Evolutionary conservation across 495 filamentous ascomycete species (phyloP).

Genomic region (Penicillium alfredii): DNA sequence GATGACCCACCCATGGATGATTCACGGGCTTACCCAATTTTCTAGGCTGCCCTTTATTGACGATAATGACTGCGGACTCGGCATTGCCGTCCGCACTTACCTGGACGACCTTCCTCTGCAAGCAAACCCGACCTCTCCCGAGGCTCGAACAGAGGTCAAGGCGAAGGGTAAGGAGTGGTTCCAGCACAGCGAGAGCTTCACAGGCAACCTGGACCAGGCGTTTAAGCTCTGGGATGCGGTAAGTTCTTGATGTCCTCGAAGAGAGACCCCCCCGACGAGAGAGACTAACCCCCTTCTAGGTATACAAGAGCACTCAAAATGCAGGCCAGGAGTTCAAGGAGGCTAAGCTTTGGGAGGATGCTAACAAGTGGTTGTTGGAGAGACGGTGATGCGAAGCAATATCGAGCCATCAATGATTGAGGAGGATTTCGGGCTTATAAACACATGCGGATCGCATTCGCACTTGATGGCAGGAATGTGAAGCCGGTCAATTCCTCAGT

Average conservation of each 20-base stretch:
- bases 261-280: too few relatives aligned
- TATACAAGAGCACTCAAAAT: constrained; percentile 60
- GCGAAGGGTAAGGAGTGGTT: constrained; percentile 65
- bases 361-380: constrained; percentile 56
- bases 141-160: constrained; percentile 55
- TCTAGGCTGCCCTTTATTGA: constrained; percentile 76
- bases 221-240: constrained; percentile 82
- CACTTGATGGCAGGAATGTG: constrained; percentile 1
- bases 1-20: not conserved
- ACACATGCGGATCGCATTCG: constrained; percentile 5
- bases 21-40: constrained; percentile 26
- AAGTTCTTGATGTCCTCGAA: constrained; percentile 22
- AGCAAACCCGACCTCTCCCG: constrained; percentile 48
- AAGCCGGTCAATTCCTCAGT: constrained; percentile 13
- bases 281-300: too few relatives aligned
- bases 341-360: constrained; percentile 56
- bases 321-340: constrained; percentile 61
- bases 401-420: constrained; percentile 10
- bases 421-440: constrained; percentile 14
- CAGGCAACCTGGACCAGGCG: constrained; percentile 68
- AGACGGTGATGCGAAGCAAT: constrained; percentile 36
- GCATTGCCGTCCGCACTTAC: constrained; percentile 87
- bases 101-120: constrained; percentile 73
- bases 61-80: constrained; percentile 77
- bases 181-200: constrained; percentile 68